A percentile compares a stretch with the other conserved stretches of the same genome.
Evolutionary conservation across 208 protist species (phyloP).

Genomic region (Leishmania turanica): DNA sequence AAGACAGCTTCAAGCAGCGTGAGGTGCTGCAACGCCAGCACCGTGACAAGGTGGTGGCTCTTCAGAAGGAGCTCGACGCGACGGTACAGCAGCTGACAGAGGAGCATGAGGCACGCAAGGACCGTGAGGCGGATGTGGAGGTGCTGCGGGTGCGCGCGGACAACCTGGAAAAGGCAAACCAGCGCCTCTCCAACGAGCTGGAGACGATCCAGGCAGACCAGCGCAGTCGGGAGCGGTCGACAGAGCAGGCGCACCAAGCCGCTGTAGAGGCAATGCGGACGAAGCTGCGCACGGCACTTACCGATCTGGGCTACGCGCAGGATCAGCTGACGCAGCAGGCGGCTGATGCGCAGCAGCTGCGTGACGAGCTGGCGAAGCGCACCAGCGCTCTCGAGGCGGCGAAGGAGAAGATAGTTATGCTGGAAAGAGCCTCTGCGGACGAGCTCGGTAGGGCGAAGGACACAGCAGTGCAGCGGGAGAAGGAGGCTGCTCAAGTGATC

Average conservation of each 20-base stretch:
- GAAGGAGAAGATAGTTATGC: slow-evolving; percentile 25
- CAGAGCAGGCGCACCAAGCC: slow-evolving; percentile 56
- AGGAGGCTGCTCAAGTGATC: slow-evolving; percentile 35
- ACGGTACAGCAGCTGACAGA: slow-evolving; percentile 50
- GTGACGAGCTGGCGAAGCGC: slow-evolving; percentile 57
- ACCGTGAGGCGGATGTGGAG: slow-evolving; percentile 61
- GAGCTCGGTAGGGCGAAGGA: slow-evolving; percentile 36
- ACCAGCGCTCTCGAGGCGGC: slow-evolving; percentile 38
- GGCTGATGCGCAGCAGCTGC: slow-evolving; percentile 52
- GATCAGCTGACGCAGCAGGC: slow-evolving; percentile 67
- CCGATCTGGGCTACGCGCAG: slow-evolving; percentile 58
- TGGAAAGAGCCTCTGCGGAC: slow-evolving; percentile 16
- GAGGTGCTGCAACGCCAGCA: slow-evolving; percentile 64
- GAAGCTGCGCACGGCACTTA: slow-evolving; percentile 42
- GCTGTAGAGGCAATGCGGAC: slow-evolving; percentile 53
- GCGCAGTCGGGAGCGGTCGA: slow-evolving; percentile 51
- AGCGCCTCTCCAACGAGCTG: slow-evolving; percentile 44
- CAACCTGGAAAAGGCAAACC: slow-evolving; percentile 47
- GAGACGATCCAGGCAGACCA: slow-evolving; percentile 61
- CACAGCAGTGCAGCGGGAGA: slow-evolving; percentile 32
- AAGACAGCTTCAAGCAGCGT: slow-evolving; percentile 49
- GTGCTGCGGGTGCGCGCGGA: slow-evolving; percentile 55
- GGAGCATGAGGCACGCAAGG: slow-evolving; percentile 58
- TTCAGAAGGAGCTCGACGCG: slow-evolving; percentile 52
- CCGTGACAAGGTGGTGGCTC: slow-evolving; percentile 49